Conservation (phyloP, 2,329 filamentous ascomycete species). For the Chlorencoelia australis region DNA sequence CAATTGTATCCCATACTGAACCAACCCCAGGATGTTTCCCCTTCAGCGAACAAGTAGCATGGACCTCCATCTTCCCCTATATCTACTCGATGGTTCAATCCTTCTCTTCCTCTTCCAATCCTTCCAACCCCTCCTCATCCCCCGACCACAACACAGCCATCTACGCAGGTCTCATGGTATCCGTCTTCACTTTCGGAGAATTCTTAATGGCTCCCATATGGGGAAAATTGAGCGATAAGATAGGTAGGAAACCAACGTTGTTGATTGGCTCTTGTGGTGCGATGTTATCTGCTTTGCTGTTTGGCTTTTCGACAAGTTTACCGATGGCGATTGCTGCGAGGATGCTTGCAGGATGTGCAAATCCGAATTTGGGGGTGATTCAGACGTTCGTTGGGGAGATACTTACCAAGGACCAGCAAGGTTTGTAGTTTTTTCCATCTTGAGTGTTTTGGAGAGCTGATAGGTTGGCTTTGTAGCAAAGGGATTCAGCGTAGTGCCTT, state of each 20-base stretch:
- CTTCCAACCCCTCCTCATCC: too few species aligned
- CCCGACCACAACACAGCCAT: conserved; percentile 40
- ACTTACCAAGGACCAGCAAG: conserved; percentile 83
- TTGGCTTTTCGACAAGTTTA: conserved; percentile 75
- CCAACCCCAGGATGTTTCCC: conserved; percentile 2
- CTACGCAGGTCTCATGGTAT: conserved; percentile 88
- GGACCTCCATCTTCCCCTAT: conserved; percentile 97
- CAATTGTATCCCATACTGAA: neutral
- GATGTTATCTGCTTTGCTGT: conserved; percentile 76
- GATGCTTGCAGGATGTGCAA: conserved; percentile 76
- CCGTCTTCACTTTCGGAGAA: conserved; percentile 86
- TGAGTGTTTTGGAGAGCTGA: neutral
- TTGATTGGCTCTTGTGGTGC: conserved; percentile 76
- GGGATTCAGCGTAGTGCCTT: conserved; percentile 90
- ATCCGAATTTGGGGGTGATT: conserved; percentile 85
- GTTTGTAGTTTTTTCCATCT: conserved; percentile 31
- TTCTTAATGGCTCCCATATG: conserved; percentile 83
- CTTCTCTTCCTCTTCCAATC: conserved; percentile 75
- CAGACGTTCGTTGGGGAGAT: conserved; percentile 89
- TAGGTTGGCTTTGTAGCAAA: conserved; percentile 44
- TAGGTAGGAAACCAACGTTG: conserved; percentile 83
- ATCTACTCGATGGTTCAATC: conserved; percentile 92
- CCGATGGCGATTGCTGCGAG: conserved; percentile 73
- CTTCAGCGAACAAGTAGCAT: conserved; percentile 73
- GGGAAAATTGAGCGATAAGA: conserved; percentile 79